A percentile compares a stretch with the other conserved stretches of the same genome.
Evolutionary conservation across 2,329 filamentous ascomycete species (phyloP).

Genomic region (Bipolaris victoriae): DNA sequence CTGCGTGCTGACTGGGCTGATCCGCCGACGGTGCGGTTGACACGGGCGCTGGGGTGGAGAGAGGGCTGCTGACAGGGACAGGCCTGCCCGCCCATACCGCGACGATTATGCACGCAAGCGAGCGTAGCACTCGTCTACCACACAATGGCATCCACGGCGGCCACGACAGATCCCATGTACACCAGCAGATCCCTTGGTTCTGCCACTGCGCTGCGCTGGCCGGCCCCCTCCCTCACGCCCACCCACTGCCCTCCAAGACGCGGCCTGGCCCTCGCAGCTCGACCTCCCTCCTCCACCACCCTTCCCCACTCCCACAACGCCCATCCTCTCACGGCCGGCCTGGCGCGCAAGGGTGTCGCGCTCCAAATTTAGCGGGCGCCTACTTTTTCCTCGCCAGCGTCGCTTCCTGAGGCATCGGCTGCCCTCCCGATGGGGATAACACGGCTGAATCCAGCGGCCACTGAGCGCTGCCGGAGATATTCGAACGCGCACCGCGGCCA

Average conservation of each 20-base stretch:
- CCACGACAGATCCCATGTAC: constrained; percentile 25
- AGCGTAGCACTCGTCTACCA: constrained; percentile 32
- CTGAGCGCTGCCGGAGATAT: constrained; percentile 42
- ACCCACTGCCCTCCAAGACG: neutral
- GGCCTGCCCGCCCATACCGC: constrained; percentile 19
- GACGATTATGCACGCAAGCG: constrained; percentile 43
- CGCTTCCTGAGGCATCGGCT: constrained; percentile 41
- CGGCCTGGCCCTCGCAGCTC: neutral
- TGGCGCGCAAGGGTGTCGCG: constrained; percentile 24
- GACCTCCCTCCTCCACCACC: neutral
- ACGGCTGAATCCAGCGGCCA: constrained; percentile 45
- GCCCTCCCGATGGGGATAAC: constrained; percentile 46
- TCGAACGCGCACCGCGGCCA: constrained; percentile 30
- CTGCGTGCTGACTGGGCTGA: constrained; percentile 48
- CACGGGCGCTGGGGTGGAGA: constrained; percentile 25
- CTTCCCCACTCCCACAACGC: constrained; percentile 11
- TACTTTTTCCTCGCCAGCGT: constrained; percentile 38
- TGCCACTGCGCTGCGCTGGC: constrained; percentile 17
- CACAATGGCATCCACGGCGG: constrained; percentile 11
- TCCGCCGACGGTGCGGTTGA: constrained; percentile 36
- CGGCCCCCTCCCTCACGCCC: neutral
- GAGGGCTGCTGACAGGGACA: constrained; percentile 27
- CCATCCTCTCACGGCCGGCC: constrained; percentile 4
- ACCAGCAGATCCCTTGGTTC: constrained; percentile 26
- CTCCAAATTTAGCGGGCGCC: constrained; percentile 46